Evolutionary conservation across 78 protist species (phyloP).

Genomic region (Dictyostelium capitatum): DNA sequence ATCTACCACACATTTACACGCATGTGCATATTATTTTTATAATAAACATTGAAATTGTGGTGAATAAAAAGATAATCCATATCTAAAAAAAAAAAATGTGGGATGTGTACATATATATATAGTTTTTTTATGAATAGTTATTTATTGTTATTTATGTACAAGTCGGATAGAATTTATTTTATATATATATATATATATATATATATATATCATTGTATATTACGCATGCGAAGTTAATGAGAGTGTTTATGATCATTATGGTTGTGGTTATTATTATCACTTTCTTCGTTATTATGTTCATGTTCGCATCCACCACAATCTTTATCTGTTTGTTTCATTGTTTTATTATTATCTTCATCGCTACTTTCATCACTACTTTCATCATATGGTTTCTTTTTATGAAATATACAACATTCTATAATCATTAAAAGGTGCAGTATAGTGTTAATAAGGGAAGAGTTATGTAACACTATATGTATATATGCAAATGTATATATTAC

Average conservation of each 20-base stretch:
- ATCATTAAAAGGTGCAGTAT: no score
- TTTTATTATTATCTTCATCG: constrained; percentile 27
- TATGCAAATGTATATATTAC: neutral
- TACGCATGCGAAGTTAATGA: no score
- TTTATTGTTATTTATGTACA: neutral
- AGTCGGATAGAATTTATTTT: neutral
- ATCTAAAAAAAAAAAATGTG: no score
- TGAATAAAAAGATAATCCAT: no score
- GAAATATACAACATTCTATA: constrained; percentile 82
- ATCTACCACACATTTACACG: no score
- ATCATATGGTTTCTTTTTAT: constrained; percentile 76
- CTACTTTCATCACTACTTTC: constrained; percentile 75
- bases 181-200: no score
- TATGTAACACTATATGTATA: neutral
- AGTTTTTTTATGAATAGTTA: no score
- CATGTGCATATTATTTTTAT: no score
- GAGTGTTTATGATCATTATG: no score
- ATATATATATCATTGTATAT: neutral
- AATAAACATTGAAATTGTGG: no score
- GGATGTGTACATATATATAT: no score
- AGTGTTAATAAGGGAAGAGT: neutral
- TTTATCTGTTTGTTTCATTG: neutral
- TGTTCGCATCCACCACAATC: neutral
- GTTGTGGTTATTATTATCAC: neutral
- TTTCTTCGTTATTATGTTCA: neutral